Evolutionary conservation across 768 basidiomycete species (phyloP), one percentile per base, ranked within the genome.

Genomic region (Lactifluus volemus): DNA sequence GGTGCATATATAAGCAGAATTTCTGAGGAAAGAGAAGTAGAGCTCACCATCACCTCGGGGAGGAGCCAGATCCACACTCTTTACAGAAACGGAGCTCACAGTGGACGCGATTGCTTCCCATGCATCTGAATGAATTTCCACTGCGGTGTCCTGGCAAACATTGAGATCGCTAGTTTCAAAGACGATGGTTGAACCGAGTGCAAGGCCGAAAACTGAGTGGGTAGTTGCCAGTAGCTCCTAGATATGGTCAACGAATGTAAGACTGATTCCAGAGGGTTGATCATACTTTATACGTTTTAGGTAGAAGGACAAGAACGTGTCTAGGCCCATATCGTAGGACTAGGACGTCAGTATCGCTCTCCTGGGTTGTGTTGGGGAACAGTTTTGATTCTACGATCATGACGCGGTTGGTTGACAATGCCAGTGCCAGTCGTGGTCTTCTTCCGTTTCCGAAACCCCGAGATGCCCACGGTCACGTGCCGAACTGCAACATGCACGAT

Each of bases 161-260:
- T 61, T 44, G 53, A 63, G 54, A 42, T 62, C 60, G 36, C 12
- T 52, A 10, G 63, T 63, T 55, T 63, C 63, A 19, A 63, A 61
- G 44, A 61, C 32, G 5, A 54, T 7, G 5, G 32, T 44, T 36
- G 52, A 32, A 38, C 21, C 25, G 6, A 12, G 17, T 15, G 21
- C 19, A 17, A 19, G 2, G n/a, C 34, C 52, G 7, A 63, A 63
- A 21, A 49, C 25, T 11, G 44, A 7, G 17, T 47, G 45, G 19
- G 61, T 41, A 3, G 36, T 53, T 30, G 21, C 14, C 11, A 63
- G 39, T 12, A 63, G 41, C 34, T 63, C 61, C 61, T 63, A 44
- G 1, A 30, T 7, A 45, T 3, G 14, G 11, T 52, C 38, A 53
- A 48, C 5, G 36, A 10, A 10, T 14, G 1, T 0, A 29, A 29